Conservation (phyloP, 768 basidiomycete species). For the Amyloporia xantha region DNA sequence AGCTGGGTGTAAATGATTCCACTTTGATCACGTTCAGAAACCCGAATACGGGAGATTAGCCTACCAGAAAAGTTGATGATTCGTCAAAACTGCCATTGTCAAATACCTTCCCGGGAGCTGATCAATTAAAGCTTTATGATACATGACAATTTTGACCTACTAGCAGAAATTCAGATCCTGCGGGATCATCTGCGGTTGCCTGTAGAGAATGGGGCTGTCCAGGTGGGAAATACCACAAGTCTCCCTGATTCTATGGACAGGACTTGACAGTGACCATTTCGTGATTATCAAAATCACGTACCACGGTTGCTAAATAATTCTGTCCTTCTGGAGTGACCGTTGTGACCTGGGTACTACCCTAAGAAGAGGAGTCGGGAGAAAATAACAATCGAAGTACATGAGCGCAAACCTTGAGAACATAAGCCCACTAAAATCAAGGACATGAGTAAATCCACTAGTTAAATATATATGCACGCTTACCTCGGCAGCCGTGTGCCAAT, state of each 20-base stretch:
- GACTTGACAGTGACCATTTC: not conserved
- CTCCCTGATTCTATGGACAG: constrained; percentile 18
- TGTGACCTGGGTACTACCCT: constrained; percentile 30
- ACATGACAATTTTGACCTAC: too few relatives aligned
- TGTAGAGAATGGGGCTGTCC: constrained; percentile 33
- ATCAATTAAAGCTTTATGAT: not conserved
- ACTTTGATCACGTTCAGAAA: not conserved
- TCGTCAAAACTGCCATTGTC: constrained; percentile 34
- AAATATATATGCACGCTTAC: constrained; percentile 2
- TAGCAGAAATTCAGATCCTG: constrained; percentile 21
- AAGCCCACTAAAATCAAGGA: constrained; percentile 22
- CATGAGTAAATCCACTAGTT: not conserved
- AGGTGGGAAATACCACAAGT: constrained; percentile 32
- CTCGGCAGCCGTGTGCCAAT: constrained; percentile 30
- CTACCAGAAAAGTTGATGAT: constrained; percentile 28
- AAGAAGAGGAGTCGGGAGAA: not conserved
- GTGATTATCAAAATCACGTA: not conserved
- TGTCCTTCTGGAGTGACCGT: constrained; percentile 41
- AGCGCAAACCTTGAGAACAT: constrained; percentile 24
- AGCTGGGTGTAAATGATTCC: constrained; percentile 25
- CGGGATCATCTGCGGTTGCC: constrained; percentile 22
- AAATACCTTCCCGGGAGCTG: constrained; percentile 24
- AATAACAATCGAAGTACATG: not conserved
- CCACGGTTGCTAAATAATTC: constrained; percentile 39
- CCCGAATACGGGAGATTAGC: not conserved